These are phyloP conservation scores for Iodosphaeria phyllophila DNA, from an alignment of 2,329 filamentous ascomycete genomes.

Conservation along the genomic window DNA sequence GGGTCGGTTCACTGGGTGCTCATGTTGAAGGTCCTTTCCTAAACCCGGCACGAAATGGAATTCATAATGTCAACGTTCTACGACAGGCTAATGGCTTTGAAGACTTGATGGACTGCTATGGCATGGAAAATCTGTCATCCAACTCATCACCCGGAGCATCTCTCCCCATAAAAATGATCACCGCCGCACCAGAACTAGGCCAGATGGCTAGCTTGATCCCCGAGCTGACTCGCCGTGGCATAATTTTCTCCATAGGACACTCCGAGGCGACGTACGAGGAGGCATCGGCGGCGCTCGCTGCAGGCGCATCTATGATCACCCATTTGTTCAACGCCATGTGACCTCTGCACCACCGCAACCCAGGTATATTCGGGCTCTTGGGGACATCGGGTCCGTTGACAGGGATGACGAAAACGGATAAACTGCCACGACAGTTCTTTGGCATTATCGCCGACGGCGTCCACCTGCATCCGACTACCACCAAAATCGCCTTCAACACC, in stretches of 20 bases:
- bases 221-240: constrained; percentile 42
- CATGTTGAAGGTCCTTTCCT: constrained; percentile 88
- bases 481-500: constrained; percentile 77
- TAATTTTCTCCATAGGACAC: constrained; percentile 69
- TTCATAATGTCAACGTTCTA: constrained; percentile 62
- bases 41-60: constrained; percentile 64
- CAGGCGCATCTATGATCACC: constrained; percentile 75
- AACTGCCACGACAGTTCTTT: constrained; percentile 50
- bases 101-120: constrained; percentile 57
- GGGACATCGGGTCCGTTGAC: no score
- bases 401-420: constrained; percentile 42
- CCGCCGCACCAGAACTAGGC: constrained; percentile 66
- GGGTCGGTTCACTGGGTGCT: constrained; percentile 73
- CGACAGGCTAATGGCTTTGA: constrained; percentile 41
- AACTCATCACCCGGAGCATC: constrained; percentile 14
- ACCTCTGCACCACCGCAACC: constrained; percentile 77
- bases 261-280: constrained; percentile 77
- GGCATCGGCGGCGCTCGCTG: constrained; percentile 49
- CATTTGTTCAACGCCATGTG: constrained; percentile 92
- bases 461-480: constrained; percentile 70
- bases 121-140: constrained; percentile 41
- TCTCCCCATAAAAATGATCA: constrained; percentile 56
- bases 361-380: constrained; percentile 73
- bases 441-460: constrained; percentile 84
- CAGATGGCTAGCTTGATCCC: constrained; percentile 51